Base-by-base conservation (phyloP, 768 basidiomycete species). In the Lanmaoa pseudosensibilis region DNA sequence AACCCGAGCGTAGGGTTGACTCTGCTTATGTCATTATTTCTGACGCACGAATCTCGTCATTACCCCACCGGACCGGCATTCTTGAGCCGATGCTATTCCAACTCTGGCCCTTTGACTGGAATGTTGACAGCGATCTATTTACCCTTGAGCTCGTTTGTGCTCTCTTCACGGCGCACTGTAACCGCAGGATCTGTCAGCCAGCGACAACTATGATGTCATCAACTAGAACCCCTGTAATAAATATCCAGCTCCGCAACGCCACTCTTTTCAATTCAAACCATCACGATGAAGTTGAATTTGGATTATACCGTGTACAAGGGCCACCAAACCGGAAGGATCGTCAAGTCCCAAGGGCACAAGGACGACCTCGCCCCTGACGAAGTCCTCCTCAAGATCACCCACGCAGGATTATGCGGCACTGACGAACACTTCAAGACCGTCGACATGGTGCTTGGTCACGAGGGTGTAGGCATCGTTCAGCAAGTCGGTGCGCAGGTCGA, bases 371-470 rank as follows among this genome's bases (percentile, higher is more conserved):
- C 58, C 19, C 54, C 55, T 9, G 67, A 70, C 34, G 54, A 73
- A 34, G 73, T 74, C 30, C 63, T 74, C 4, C 34, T 74, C 47
- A 66, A 50, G 48, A 55, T 73, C 54, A 74, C 73, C 11, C 73
- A 74, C 33, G 67, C 63, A 16, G 74, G 75, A 0, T n/a, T 76
- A 21, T 76, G 75, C 21, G 75, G 74, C 43, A 77, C 77, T 0
- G 76, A 78, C 59, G 64, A 69, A 38, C 76, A 75, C 46, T 70
- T 62, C 57, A 68, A 62, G 55, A 15, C 50, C 12, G 46, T 25
- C 7, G 73, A 74, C 46, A 74, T 73, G 59, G 75, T 75, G 12
- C 72, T 77, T 36, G 74, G 77, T 7, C 76, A 77, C 45, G 76
- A 77, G 61, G 77, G 76, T 8, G 54, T 74, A 2, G 76, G 70